Evolutionary conservation across 805 yeast genomes (phyloP), one percentile per base, ranked within the genome.

Genomic region (Candida sphagnicola): DNA sequence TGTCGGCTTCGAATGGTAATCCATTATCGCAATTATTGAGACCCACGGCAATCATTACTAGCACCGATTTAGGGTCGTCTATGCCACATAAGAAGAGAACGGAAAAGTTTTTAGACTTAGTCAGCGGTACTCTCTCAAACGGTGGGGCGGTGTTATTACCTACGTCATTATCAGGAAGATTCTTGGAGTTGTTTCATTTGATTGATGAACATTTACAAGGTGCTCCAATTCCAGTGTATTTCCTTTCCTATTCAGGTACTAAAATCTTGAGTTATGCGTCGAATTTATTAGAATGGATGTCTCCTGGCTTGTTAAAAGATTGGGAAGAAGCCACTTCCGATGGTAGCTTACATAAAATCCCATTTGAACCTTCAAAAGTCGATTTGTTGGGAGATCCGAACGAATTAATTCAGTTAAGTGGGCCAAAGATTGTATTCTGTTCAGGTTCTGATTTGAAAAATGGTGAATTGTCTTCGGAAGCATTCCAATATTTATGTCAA

Each of bases 281-380:
- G 11, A 84, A 89, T 40, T 85, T 93, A 82, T 63, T 91, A 19
- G 99, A 93, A 64, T 93, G 98, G 98, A 84, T 93, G 89, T 80
- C 95, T 0, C 77, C 91, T 0, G 74, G 82, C n/a, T 74, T 89
- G n/a, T 75, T 86, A 18, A 83, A 85, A 49, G 84, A 80, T 33
- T 89, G 96, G 91, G 95, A 88, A 52, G 62, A 56, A 26, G 61
- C 62, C 4, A 49, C 55, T 15, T 35, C 29, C 16, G 40, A 40
- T 34, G 24, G 34, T 11, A 34, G 32, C 18, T n/a, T 19, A 33
- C 45, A 42, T 18, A 46, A 57, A 12, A 23, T 47, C 4, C 96
- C 97, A 1, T 90, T 91, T 54, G 95, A 85, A 48, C 76, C 85
- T 31, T 62, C 78, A 18, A 66, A 79, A 53, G 75, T 81, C 43